Evolutionary conservation across 2,329 filamentous ascomycete species (phyloP).

Genomic region (Lasiodiplodia citricola): DNA sequence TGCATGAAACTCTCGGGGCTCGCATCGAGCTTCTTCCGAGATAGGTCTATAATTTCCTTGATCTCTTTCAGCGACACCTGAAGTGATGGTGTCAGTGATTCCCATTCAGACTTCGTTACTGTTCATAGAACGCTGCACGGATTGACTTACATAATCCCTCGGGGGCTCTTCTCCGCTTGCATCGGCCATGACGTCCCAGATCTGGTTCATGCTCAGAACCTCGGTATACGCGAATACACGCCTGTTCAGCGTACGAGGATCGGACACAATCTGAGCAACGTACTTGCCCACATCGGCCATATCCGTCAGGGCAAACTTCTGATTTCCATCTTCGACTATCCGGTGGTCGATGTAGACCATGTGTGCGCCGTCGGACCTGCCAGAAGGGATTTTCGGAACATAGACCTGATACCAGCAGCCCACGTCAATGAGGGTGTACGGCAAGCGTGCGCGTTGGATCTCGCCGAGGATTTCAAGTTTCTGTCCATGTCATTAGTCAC

Average conservation of each 20-base stretch:
- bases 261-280: slow-evolving; percentile 57
- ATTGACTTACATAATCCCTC: slow-evolving; percentile 43
- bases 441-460: slow-evolving; percentile 54
- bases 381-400: too few relatives aligned
- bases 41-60: neutral
- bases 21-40: neutral
- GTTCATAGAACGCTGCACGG: too few relatives aligned
- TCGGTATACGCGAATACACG: slow-evolving; percentile 58
- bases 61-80: neutral
- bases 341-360: too few relatives aligned
- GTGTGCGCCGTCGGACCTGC: too few relatives aligned
- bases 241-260: slow-evolving; percentile 60
- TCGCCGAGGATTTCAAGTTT: slow-evolving; percentile 60
- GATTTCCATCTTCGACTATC: slow-evolving; percentile 42
- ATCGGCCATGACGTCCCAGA: slow-evolving; percentile 54
- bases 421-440: slow-evolving; percentile 63
- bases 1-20: too few relatives aligned
- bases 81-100: neutral
- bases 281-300: slow-evolving; percentile 59
- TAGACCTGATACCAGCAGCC: slow-evolving; percentile 63
- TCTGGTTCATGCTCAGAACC: slow-evolving; percentile 52
- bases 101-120: too few relatives aligned
- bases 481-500: slow-evolving; percentile 30
- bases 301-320: slow-evolving; percentile 53
- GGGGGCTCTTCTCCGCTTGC: slow-evolving; percentile 55